Base-by-base conservation (phyloP, 2,329 filamentous ascomycete species). In the Colletotrichum shisoi region DNA sequence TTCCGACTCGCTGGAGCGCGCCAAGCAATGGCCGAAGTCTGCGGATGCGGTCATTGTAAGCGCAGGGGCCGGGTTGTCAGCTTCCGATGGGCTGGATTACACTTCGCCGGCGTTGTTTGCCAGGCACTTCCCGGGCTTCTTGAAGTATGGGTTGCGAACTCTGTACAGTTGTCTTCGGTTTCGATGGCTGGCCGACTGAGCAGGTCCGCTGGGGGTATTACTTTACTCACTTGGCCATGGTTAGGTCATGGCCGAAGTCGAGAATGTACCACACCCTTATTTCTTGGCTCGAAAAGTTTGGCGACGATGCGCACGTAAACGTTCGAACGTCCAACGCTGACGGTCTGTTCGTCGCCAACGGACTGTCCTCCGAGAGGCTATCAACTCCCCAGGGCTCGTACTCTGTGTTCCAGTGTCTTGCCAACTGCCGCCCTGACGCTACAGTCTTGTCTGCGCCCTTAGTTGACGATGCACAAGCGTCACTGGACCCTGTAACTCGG, bases 91-190 rank as follows among this genome's bases (percentile, higher is more conserved):
- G 3, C 63, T 78, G 13, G 75, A 77, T 63, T 76, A 75, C 57
- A 78, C 75, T 7, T 77, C 75, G 1, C 40, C 62, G 17, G 49
- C 67, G 0, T 72, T 78, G 4, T 77, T 78, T 69, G 62, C 69
- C 15, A 72, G 63, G 21, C 70, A 74, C 66, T 76, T 77, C 51
- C 73, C 74, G 1, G 71, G 71, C 3, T 77, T 77, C 63, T 65
- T 69, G 27, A 57, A 65, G 57, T 71, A 74, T 59, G 74, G 74
- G 2, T 68, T 78, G 39, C 67, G 60, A 27, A 73, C 73, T 7
- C 58, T 78, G 7, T 77, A 77, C 63, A 74, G 74, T 63, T 63
- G 73, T 75, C n/a, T 76, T 78, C 52, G 75, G 75, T 3, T 77
- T 73, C 66, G 37, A 56, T 2, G 64, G 56, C 3, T 79, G 76